Percentiles rank a stretch among this genome's conserved stretches.
Conservation (phyloP, 495 filamentous ascomycete genomes). For the Pyronema omphalodes region DNA sequence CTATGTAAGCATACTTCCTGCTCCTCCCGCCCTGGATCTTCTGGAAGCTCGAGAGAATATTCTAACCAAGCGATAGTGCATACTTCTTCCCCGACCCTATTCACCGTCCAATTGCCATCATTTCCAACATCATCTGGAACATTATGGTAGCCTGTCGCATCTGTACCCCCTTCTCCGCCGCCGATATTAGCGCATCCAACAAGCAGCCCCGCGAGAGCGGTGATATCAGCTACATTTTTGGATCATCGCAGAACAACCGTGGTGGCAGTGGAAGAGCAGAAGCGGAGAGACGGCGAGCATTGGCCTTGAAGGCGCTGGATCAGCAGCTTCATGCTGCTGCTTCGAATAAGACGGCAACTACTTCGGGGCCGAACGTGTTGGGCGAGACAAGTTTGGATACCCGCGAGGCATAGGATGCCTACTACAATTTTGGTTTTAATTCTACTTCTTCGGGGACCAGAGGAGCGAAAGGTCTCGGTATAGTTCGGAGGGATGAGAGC, state of each 20-base stretch:
- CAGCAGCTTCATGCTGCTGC: slow-evolving; percentile 76
- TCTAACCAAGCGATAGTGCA: slow-evolving; percentile 41
- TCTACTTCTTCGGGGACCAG: too few species aligned
- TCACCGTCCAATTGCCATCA: slow-evolving; percentile 52
- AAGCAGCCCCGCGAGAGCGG: slow-evolving; percentile 47
- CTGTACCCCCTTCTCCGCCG: slow-evolving; percentile 70
- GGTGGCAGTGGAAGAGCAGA: slow-evolving; percentile 52
- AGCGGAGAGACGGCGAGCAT: slow-evolving; percentile 70
- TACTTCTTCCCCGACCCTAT: slow-evolving; percentile 85
- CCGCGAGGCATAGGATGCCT: neutral
- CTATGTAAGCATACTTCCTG: slow-evolving; percentile 9
- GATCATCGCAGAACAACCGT: slow-evolving; percentile 16
- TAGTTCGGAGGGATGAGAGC: too few species aligned
- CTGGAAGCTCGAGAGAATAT: neutral
- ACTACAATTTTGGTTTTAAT: too few species aligned
- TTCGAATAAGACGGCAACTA: slow-evolving; percentile 27
- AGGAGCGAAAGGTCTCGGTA: too few species aligned
- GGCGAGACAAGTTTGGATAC: slow-evolving; percentile 2
- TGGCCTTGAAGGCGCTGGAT: slow-evolving; percentile 81
- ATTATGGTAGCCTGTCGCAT: slow-evolving; percentile 52
- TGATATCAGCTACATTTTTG: slow-evolving; percentile 43
- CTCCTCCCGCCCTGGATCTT: neutral
- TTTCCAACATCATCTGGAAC: slow-evolving; percentile 58
- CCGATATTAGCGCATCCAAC: slow-evolving; percentile 66
- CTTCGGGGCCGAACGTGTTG: neutral